Percentiles rank a stretch among this genome's conserved stretches.
Conservation (phyloP, 179 eudicot species). For the Vitellaria paradoxa region DNA sequence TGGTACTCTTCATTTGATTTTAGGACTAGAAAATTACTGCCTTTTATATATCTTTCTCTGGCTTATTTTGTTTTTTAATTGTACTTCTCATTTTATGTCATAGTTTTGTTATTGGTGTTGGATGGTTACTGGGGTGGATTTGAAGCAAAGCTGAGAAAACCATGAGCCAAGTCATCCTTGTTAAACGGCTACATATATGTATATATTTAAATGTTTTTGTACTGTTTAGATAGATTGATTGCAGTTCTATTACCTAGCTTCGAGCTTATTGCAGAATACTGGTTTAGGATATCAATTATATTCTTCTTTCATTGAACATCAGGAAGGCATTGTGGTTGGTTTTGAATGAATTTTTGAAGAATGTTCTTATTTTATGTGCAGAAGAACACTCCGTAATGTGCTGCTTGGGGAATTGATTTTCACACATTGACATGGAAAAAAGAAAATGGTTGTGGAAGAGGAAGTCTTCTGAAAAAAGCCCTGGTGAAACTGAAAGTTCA, state of each 20-base stretch:
- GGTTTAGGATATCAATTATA: not conserved
- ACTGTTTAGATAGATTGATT: not conserved
- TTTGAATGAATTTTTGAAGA: not conserved
- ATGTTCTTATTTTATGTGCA: slow-evolving; percentile 4
- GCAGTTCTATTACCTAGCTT: not conserved
- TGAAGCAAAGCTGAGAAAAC: slow-evolving; percentile 15
- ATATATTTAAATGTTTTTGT: not conserved
- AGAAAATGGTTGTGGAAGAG: slow-evolving; percentile 75
- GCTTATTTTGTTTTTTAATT: no score
- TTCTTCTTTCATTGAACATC: not conserved
- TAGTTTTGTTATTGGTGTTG: not conserved
- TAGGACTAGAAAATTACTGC: no score
- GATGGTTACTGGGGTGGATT: slow-evolving; percentile 16
- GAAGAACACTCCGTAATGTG: slow-evolving; percentile 10
- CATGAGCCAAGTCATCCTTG: no score
- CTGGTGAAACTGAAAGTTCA: slow-evolving; percentile 33
- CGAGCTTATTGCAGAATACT: slow-evolving; percentile 9
- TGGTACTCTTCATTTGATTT: no score
- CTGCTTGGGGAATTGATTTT: not conserved
- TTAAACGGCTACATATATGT: not conserved
- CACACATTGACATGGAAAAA: slow-evolving; percentile 8
- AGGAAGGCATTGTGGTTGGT: slow-evolving; percentile 3
- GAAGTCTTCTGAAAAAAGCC: slow-evolving; percentile 44
- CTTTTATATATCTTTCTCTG: no score
- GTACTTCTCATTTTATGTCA: no score